Conservation (phyloP, 1,284 basidiomycete species). For the Cryptococcus neoformans region DNA sequence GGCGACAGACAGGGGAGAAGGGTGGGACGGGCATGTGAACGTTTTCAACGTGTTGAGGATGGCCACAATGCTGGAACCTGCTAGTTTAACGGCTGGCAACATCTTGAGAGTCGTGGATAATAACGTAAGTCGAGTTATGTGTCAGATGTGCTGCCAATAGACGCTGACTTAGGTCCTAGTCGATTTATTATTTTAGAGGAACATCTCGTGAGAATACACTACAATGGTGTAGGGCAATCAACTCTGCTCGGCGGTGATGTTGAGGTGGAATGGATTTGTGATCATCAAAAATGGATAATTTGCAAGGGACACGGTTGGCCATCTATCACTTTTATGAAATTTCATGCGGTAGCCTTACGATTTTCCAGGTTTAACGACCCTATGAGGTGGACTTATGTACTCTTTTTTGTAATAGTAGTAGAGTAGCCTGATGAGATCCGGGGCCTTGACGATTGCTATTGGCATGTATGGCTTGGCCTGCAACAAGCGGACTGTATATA, state of each 20-base stretch:
- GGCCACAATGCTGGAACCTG: conserved; percentile 82
- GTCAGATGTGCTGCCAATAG: neutral
- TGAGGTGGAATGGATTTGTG: neutral
- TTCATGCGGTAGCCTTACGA: too few relatives aligned
- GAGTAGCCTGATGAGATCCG: neutral
- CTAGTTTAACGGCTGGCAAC: conserved; percentile 83
- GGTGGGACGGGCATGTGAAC: conserved; percentile 69
- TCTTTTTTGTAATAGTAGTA: neutral
- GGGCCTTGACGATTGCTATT: too few relatives aligned
- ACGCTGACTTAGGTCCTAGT: conserved; percentile 44
- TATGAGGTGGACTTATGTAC: too few relatives aligned
- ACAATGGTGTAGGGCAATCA: conserved; percentile 67
- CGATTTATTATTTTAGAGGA: conserved; percentile 88
- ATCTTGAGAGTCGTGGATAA: conserved; percentile 55
- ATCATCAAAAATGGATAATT: too few relatives aligned
- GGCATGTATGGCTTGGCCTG: too few relatives aligned
- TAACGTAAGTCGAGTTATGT: conserved; percentile 24
- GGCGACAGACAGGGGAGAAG: conserved; percentile 66
- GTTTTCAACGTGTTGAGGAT: conserved; percentile 90
- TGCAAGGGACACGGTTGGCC: too few relatives aligned
- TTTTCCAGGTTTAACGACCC: too few relatives aligned
- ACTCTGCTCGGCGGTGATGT: conserved; percentile 22
- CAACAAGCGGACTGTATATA: too few relatives aligned
- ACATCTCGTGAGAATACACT: conserved; percentile 75
- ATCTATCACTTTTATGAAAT: too few relatives aligned